Evolutionary conservation across 371 early-diverging fungal species (phyloP).

Genomic region (Mortierella sp.): DNA sequence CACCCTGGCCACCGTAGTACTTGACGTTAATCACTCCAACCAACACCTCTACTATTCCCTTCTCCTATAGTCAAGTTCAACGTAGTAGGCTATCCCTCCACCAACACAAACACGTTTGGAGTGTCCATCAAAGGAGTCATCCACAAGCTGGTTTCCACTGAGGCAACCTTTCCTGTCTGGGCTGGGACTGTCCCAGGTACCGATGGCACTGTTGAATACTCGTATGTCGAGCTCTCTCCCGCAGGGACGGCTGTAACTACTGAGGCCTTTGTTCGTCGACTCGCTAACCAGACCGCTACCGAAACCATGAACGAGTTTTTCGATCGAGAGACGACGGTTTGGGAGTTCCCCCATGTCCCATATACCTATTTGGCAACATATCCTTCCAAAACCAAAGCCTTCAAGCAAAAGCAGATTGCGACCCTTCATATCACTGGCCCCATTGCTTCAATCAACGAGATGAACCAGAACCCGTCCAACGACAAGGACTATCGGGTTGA

Average conservation of each 20-base stretch:
- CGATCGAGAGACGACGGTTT: constrained; percentile 56
- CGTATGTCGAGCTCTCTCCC: constrained; percentile 24
- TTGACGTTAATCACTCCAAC: background rate
- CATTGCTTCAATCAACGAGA: constrained; percentile 39
- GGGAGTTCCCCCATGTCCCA: constrained; percentile 59
- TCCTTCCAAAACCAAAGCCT: constrained; percentile 45
- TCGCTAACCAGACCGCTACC: constrained; percentile 10
- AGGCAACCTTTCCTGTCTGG: constrained; percentile 29
- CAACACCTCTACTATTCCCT: background rate
- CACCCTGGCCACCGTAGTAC: too few relatives aligned
- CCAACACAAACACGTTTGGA: constrained; percentile 8
- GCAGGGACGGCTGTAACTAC: constrained; percentile 14
- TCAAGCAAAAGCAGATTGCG: constrained; percentile 56
- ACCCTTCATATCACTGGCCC: constrained; percentile 61
- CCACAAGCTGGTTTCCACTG: constrained; percentile 12
- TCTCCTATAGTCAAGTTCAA: constrained; percentile 30
- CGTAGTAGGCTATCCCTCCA: constrained; percentile 33
- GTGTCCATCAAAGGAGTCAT: constrained; percentile 25
- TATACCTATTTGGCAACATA: constrained; percentile 56
- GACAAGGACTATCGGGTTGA: constrained; percentile 38
- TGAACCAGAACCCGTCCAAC: constrained; percentile 34
- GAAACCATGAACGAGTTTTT: constrained; percentile 68
- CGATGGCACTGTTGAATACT: constrained; percentile 14
- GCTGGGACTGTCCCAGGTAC: constrained; percentile 22
- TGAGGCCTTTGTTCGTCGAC: constrained; percentile 28